These are phyloP conservation scores for Claviceps lovelessii DNA, from an alignment of 2,329 filamentous ascomycete genomes.

Conservation along the genomic window DNA sequence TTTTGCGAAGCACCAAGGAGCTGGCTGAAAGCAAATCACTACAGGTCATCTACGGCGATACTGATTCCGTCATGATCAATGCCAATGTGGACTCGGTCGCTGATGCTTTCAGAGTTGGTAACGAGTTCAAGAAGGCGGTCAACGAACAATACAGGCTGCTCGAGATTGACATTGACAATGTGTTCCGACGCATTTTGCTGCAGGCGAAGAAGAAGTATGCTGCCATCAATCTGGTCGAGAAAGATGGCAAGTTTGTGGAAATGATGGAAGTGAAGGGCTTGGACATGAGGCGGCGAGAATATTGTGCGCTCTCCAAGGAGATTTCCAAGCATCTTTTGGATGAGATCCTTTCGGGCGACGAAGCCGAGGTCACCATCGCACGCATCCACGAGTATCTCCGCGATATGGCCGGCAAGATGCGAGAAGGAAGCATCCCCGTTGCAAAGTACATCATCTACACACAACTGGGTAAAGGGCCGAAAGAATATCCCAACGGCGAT, in stretches of 20 bases:
- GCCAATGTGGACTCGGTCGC: slow-evolving; percentile 90
- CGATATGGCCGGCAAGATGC: slow-evolving; percentile 75
- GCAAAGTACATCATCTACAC: slow-evolving; percentile 97
- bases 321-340: slow-evolving; percentile 83
- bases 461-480: slow-evolving; percentile 85
- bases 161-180: slow-evolving; percentile 96
- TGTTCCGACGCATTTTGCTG: slow-evolving; percentile 82
- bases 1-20: slow-evolving; percentile 89
- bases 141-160: slow-evolving; percentile 86
- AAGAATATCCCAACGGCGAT: slow-evolving; percentile 86
- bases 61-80: slow-evolving; percentile 99
- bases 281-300: slow-evolving; percentile 95
- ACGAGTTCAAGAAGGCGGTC: slow-evolving; percentile 88
- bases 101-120: slow-evolving; percentile 79
- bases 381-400: slow-evolving; percentile 89
- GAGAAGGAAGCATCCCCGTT: slow-evolving; percentile 56
- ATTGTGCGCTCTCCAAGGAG: slow-evolving; percentile 89
- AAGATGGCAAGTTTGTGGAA: slow-evolving; percentile 79
- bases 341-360: slow-evolving; percentile 86
- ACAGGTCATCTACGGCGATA: slow-evolving; percentile 96
- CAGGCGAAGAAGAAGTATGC: slow-evolving; percentile 99
- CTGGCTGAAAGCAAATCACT: slow-evolving; percentile 82
- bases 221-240: slow-evolving; percentile 81
- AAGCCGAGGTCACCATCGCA: slow-evolving; percentile 72
- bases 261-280: slow-evolving; percentile 97